A percentile compares a stretch with the other conserved stretches of the same genome.
These are phyloP conservation scores for Babesia sp. DNA, from an alignment of 169 alveolate genomes.

Conservation along the genomic window DNA sequence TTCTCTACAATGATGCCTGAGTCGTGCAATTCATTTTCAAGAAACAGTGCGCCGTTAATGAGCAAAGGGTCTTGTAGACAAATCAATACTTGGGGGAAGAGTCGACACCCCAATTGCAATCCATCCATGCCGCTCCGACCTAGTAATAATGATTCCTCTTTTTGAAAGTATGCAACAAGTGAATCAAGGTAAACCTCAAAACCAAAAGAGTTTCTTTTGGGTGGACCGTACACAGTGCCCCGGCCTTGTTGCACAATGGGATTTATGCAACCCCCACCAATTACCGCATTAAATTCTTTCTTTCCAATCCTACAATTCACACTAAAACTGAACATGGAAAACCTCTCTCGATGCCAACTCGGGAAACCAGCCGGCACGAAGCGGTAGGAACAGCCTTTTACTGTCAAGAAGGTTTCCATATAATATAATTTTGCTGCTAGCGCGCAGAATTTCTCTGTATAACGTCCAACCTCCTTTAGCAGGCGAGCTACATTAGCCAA, in stretches of 20 bases:
- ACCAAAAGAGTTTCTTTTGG: constrained; percentile 48
- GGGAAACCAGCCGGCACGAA: constrained; percentile 38
- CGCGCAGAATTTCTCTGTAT: background rate
- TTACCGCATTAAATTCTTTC: constrained; percentile 17
- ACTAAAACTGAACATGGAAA: constrained; percentile 28
- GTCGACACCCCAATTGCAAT: constrained; percentile 22
- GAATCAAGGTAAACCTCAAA: constrained; percentile 56
- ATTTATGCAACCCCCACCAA: constrained; percentile 51
- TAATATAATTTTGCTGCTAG: background rate
- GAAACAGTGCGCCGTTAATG: constrained; percentile 26
- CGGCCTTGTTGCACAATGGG: constrained; percentile 15
- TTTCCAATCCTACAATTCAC: constrained; percentile 26
- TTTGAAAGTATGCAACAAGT: constrained; percentile 14
- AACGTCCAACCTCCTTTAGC: background rate
- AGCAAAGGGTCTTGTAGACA: constrained; percentile 30
- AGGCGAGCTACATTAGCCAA: constrained; percentile 1
- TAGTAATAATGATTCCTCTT: background rate
- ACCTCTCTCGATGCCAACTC: constrained; percentile 15
- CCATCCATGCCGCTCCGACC: constrained; percentile 1
- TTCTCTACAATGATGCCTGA: constrained; percentile 42
- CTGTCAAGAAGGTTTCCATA: constrained; percentile 32
- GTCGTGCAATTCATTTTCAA: constrained; percentile 36
- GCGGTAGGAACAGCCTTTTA: constrained; percentile 7
- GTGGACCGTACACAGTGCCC: constrained; percentile 23
- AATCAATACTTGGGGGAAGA: constrained; percentile 53